phyloP scores from a whole-genome alignment of 2,329 filamentous ascomycete species.

The Grosmannia huntii region DNA sequence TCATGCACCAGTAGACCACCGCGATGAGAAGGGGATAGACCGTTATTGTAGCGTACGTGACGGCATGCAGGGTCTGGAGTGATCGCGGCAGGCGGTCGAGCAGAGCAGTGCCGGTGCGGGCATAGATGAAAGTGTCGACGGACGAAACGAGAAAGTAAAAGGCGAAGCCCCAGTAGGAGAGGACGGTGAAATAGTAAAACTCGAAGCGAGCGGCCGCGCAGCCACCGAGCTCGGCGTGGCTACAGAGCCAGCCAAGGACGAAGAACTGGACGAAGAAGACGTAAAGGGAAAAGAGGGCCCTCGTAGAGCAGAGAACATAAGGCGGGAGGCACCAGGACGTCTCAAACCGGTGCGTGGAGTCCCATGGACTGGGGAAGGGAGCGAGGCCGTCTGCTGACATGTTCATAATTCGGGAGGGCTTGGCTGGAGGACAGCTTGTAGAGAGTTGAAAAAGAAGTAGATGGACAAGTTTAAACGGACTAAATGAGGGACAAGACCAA shows the following conservation, averaged over 20 bases:
- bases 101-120: slow-evolving; percentile 36
- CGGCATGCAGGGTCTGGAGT: slow-evolving; percentile 51
- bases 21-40: slow-evolving; percentile 58
- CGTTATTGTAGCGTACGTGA: slow-evolving; percentile 50
- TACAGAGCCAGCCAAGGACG: slow-evolving; percentile 52
- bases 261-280: slow-evolving; percentile 57
- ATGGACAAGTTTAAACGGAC: no score
- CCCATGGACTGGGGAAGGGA: no score
- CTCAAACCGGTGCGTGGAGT: slow-evolving; percentile 53
- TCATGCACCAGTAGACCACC: slow-evolving; percentile 54
- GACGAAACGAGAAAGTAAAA: slow-evolving; percentile 65
- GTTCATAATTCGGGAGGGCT: neutral
- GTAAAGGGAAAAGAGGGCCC: slow-evolving; percentile 50
- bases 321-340: slow-evolving; percentile 74
- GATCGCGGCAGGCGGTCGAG: slow-evolving; percentile 46
- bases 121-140: slow-evolving; percentile 58
- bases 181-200: slow-evolving; percentile 73
- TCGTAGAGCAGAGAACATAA: slow-evolving; percentile 42
- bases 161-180: slow-evolving; percentile 71
- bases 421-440: neutral
- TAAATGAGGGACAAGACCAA: no score
- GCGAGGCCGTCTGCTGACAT: slow-evolving; percentile 25
- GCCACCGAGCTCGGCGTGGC: slow-evolving; percentile 30
- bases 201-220: slow-evolving; percentile 34
- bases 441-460: no score